Evolutionary conservation across 805 yeast species (phyloP).

Genomic region (Cyberlindnera euphorbiiphila): DNA sequence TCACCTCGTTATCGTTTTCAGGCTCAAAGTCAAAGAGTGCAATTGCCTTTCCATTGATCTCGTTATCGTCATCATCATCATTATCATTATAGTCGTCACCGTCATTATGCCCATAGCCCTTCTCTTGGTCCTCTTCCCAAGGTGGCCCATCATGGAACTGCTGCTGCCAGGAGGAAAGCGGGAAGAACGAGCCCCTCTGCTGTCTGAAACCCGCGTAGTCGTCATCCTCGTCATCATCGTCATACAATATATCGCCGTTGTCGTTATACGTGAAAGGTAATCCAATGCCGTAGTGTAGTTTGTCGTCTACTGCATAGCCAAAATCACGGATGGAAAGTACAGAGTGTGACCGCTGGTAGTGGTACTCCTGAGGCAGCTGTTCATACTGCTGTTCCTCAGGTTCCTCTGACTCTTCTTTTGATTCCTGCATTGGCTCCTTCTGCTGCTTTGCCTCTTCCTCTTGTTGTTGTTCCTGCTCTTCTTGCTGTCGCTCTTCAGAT

Average conservation of each 20-base stretch:
- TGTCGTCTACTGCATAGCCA: conserved; percentile 70
- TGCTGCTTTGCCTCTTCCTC: no score
- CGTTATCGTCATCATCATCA: conserved; percentile 29
- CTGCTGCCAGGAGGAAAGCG: conserved; percentile 13
- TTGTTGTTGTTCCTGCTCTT: no score
- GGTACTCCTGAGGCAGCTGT: neutral
- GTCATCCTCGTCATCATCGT: conserved; percentile 24
- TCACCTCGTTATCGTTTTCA: conserved; percentile 91
- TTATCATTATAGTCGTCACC: conserved; percentile 21
- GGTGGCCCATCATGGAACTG: conserved; percentile 8
- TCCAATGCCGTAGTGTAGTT: conserved; percentile 53
- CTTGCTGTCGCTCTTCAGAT: no score
- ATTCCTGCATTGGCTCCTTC: no score
- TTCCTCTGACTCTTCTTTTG: no score
- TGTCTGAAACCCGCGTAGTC: conserved; percentile 17
- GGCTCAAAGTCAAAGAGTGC: conserved; percentile 89
- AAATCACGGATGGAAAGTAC: conserved; percentile 66
- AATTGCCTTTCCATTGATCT: conserved; percentile 60
- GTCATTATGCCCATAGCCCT: no score
- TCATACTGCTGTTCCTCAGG: conserved; percentile 3
- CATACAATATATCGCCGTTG: conserved; percentile 4
- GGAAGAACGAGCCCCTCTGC: conserved; percentile 20
- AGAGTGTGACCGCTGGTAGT: conserved; percentile 7
- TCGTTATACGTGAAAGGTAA: no score
- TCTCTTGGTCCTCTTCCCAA: conserved; percentile 8